phyloP scores from a whole-genome alignment of 176 grass and related monocot genomes.

The Triticum timopheevii region DNA sequence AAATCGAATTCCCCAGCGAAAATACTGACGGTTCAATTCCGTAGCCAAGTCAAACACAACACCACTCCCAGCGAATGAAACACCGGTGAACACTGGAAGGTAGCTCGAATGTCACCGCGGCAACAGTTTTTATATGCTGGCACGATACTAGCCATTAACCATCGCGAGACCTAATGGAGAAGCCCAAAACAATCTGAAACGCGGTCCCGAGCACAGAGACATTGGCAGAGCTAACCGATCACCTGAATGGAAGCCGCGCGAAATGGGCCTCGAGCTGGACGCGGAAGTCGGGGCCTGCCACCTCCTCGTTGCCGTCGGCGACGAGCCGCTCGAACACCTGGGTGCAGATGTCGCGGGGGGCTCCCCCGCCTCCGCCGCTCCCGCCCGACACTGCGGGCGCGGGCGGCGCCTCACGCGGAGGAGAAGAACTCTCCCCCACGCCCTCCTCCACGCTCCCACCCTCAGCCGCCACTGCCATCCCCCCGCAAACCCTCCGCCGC shows the following conservation, averaged over 20 bases:
- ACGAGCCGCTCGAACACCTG: conserved; percentile 69
- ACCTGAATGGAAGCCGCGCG: conserved; percentile 64
- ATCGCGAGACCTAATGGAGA: neutral
- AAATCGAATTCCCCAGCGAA: neutral
- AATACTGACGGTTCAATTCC: conserved; percentile 11
- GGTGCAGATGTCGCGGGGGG: conserved; percentile 39
- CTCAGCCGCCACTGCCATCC: conserved; percentile 29
- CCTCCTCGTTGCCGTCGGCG: conserved; percentile 72
- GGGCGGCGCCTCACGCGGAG: conserved; percentile 33
- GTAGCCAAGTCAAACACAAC: conserved; percentile 24
- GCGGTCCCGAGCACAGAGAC: neutral
- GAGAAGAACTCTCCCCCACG: conserved; percentile 93
- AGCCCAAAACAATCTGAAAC: neutral
- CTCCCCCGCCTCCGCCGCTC: conserved; percentile 18
- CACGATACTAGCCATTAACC: neutral
- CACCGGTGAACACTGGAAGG: conserved; percentile 2
- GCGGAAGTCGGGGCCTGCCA: conserved; percentile 58
- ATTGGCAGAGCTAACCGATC: conserved; percentile 23
- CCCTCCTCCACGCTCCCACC: conserved; percentile 69
- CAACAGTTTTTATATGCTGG: neutral
- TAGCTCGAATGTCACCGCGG: conserved; percentile 12
- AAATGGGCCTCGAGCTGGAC: conserved; percentile 77
- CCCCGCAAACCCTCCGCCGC: neutral
- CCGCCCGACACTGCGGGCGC: conserved; percentile 33
- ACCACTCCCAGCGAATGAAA: conserved; percentile 10